Conservation (phyloP, 768 basidiomycete species). For the Mycena olivaceomarginata region DNA sequence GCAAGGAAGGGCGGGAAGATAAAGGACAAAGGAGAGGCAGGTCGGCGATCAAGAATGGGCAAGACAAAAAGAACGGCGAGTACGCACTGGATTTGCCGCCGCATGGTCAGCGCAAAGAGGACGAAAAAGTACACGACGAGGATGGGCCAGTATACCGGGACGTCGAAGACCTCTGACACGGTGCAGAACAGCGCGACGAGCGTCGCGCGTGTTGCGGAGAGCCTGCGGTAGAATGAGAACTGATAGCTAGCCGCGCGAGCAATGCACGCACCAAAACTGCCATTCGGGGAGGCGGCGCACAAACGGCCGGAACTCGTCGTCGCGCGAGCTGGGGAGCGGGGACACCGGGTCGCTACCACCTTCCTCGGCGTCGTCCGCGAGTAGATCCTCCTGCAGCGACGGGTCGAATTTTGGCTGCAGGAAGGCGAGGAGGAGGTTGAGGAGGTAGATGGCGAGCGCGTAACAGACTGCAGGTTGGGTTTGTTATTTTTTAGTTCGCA, state of each 20-base stretch:
- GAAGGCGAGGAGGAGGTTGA: conserved; percentile 98
- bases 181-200: conserved; percentile 89
- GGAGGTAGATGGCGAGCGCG: conserved; percentile 95
- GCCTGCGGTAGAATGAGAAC: conserved; percentile 69
- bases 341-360: conserved; percentile 80
- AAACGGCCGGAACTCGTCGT: conserved; percentile 98
- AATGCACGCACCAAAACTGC: conserved; percentile 88
- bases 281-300: conserved; percentile 96
- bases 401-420: conserved; percentile 99
- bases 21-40: neutral
- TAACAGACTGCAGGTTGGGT: conserved; percentile 25
- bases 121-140: conserved; percentile 98
- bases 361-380: conserved; percentile 97
- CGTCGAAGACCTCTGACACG: conserved; percentile 90
- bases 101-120: conserved; percentile 96
- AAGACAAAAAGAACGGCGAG: conserved; percentile 19
- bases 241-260: conserved; percentile 17
- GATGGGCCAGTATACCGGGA: conserved; percentile 99
- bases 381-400: conserved; percentile 93
- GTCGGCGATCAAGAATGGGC: too few species aligned
- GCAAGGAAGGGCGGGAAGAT: neutral
- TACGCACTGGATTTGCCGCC: conserved; percentile 92
- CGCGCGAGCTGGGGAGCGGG: conserved; percentile 80
- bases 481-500: neutral
- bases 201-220: conserved; percentile 93